These are phyloP conservation scores for Aspergillus ibericus DNA, from an alignment of 2,329 filamentous ascomycete species.

Conservation along the genomic window DNA sequence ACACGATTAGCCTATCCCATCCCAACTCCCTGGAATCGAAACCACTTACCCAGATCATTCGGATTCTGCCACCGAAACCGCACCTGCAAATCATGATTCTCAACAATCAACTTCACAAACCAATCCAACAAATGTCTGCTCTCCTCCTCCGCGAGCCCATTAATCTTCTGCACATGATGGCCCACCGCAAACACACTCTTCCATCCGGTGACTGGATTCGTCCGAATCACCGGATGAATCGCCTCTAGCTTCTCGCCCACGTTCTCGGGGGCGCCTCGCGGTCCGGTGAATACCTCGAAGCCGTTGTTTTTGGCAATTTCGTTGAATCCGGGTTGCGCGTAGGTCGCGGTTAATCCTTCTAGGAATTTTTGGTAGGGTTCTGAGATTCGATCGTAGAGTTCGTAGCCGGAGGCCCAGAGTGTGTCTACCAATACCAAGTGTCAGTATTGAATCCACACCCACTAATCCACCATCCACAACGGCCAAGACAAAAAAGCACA, in stretches of 20 bases:
- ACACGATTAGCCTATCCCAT: slow-evolving; percentile 29
- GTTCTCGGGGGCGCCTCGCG: slow-evolving; percentile 57
- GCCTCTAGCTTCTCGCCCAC: slow-evolving; percentile 52
- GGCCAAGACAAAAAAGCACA: too few species aligned
- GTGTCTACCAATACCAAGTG: slow-evolving; percentile 53
- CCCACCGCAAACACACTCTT: slow-evolving; percentile 56
- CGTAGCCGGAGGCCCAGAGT: slow-evolving; percentile 67
- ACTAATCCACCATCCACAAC: too few species aligned
- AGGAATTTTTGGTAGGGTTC: slow-evolving; percentile 58
- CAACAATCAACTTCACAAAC: slow-evolving; percentile 44
- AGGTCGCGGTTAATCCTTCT: slow-evolving; percentile 59
- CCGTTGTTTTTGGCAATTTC: slow-evolving; percentile 42
- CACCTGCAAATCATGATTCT: slow-evolving; percentile 55
- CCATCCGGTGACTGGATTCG: slow-evolving; percentile 65
- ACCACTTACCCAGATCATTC: slow-evolving; percentile 46
- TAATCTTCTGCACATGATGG: slow-evolving; percentile 37
- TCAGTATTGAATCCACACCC: too few species aligned
- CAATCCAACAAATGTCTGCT: slow-evolving; percentile 44
- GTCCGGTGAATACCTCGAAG: slow-evolving; percentile 40
- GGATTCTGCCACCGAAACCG: slow-evolving; percentile 51
- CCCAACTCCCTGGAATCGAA: neutral
- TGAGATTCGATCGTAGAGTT: slow-evolving; percentile 65
- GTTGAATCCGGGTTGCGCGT: slow-evolving; percentile 52
- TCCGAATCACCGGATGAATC: slow-evolving; percentile 58
- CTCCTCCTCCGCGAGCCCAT: slow-evolving; percentile 47